These are phyloP conservation scores for Sporobolomyces pararoseus DNA, from an alignment of 768 basidiomycete genomes.

Conservation along the genomic window DNA sequence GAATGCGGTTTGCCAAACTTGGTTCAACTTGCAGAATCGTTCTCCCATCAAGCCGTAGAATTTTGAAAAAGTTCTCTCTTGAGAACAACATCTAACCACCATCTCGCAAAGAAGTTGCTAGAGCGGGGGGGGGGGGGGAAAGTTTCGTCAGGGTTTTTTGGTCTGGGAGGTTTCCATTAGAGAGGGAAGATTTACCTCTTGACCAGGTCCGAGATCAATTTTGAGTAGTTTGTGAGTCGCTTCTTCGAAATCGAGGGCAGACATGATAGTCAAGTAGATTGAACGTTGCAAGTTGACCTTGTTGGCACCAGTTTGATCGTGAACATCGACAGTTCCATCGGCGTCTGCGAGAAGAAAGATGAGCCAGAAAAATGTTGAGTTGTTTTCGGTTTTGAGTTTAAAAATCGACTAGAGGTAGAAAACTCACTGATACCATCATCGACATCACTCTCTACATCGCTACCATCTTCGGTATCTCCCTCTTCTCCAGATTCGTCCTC, in stretches of 20 bases:
- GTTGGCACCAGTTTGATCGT: conserved; percentile 92
- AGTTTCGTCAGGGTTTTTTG: no score
- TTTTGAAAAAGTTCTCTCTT: conserved; percentile 94
- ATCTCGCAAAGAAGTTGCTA: conserved; percentile 71
- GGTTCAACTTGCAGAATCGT: conserved; percentile 92
- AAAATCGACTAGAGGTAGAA: no score
- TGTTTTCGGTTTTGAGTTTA: background rate
- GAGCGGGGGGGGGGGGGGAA: no score
- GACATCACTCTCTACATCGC: conserved; percentile 56
- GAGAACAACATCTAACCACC: conserved; percentile 99
- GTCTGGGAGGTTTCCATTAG: no score
- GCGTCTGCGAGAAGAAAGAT: conserved; percentile 51
- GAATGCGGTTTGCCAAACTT: conserved; percentile 84
- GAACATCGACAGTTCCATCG: conserved; percentile 79
- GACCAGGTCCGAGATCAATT: conserved; percentile 81
- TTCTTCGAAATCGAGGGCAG: conserved; percentile 62
- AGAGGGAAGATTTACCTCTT: no score
- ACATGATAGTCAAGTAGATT: conserved; percentile 97
- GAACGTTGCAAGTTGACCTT: conserved; percentile 87
- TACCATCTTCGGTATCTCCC: conserved; percentile 56
- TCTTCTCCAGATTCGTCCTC: conserved; percentile 56
- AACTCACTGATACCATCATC: conserved; percentile 54
- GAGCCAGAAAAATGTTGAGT: background rate
- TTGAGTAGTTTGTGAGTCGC: conserved; percentile 97
- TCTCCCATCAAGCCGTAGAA: conserved; percentile 96